Evolutionary conservation across 2,329 filamentous ascomycete genomes (phyloP).

Genomic region (Cryphonectria japonica): DNA sequence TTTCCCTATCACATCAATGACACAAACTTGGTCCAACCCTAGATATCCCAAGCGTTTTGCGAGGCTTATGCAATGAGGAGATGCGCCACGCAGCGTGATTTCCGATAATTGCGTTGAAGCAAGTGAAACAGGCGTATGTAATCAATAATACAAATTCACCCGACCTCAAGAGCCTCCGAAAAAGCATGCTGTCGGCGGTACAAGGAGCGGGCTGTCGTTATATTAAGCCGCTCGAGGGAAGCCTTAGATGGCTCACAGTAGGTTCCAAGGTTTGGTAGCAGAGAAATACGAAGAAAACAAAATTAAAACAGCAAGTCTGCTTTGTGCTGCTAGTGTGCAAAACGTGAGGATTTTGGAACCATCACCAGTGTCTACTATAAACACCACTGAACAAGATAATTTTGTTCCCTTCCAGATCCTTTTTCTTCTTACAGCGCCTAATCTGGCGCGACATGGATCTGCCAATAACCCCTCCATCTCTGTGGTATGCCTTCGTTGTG

Average conservation of each 20-base stretch:
- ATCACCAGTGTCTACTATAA: background rate
- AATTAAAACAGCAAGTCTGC: background rate
- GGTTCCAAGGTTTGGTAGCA: background rate
- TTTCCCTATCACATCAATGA: background rate
- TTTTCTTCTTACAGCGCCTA: background rate
- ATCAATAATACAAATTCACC: background rate
- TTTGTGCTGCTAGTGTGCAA: background rate
- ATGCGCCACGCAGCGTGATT: background rate
- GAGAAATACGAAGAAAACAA: background rate
- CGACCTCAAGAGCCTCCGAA: background rate
- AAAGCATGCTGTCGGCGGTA: background rate
- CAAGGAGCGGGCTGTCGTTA: background rate
- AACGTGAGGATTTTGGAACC: background rate
- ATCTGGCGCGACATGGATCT: constrained; percentile 26
- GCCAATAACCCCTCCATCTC: constrained; percentile 25
- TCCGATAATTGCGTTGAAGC: background rate
- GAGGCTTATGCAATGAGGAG: background rate
- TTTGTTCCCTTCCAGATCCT: background rate
- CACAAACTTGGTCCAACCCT: background rate
- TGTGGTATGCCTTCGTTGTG: constrained; percentile 16
- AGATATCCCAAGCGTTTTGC: background rate
- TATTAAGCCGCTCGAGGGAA: too few species aligned
- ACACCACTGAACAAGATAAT: background rate
- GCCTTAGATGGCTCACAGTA: background rate
- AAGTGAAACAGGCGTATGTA: background rate